phyloP scores from a whole-genome alignment of 2,329 filamentous ascomycete species.

The Pseudodiploospora longispora region DNA sequence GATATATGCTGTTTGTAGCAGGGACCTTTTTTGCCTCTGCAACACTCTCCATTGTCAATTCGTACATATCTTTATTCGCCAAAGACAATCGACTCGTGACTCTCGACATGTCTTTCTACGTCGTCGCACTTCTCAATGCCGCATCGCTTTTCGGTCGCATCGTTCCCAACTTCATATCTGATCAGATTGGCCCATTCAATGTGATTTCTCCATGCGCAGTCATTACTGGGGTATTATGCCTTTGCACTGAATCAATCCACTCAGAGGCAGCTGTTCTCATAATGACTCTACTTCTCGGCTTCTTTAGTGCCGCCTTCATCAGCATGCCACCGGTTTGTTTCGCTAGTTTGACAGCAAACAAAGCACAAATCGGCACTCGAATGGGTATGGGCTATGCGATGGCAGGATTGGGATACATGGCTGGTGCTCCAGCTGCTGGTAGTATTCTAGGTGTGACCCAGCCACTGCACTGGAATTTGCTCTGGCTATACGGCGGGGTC shows the following conservation, averaged over 20 bases:
- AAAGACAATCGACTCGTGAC: constrained; percentile 25
- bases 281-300: constrained; percentile 28
- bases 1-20: constrained; percentile 13
- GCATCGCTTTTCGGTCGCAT: constrained; percentile 38
- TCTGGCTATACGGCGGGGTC: neutral
- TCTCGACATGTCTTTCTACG: constrained; percentile 29
- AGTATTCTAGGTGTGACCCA: constrained; percentile 17
- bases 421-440: constrained; percentile 27
- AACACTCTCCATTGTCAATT: constrained; percentile 31
- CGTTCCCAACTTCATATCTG: constrained; percentile 29
- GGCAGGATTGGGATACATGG: constrained; percentile 22
- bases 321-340: constrained; percentile 32
- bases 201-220: constrained; percentile 21
- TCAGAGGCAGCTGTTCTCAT: constrained; percentile 25
- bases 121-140: constrained; percentile 38
- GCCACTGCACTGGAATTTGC: neutral
- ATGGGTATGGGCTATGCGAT: constrained; percentile 31
- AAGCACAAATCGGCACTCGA: constrained; percentile 32
- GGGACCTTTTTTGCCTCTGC: constrained; percentile 6
- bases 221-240: constrained; percentile 22
- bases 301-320: constrained; percentile 35
- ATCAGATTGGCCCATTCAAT: constrained; percentile 27
- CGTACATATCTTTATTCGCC: constrained; percentile 32
- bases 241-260: constrained; percentile 28
- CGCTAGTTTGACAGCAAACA: constrained; percentile 29